phyloP scores from a whole-genome alignment of 768 basidiomycete genomes.

The Boletales sp. region DNA sequence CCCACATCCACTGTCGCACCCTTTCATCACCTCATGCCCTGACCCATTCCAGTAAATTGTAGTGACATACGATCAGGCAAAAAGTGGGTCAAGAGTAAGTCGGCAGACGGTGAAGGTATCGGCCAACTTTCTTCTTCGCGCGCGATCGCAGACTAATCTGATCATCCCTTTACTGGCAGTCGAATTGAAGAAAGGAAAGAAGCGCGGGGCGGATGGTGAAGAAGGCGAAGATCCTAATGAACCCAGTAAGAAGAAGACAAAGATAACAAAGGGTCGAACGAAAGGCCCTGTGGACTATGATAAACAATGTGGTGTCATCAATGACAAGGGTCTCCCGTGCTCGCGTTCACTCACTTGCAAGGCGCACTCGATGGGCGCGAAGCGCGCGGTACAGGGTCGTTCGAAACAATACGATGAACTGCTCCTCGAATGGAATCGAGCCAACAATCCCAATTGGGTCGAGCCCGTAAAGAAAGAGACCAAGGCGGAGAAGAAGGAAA shows the following conservation, averaged over 20 bases:
- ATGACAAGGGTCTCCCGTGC: conserved; percentile 90
- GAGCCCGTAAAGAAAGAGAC: conserved; percentile 85
- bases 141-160: conserved; percentile 4
- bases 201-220: conserved; percentile 77
- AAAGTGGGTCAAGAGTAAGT: conserved; percentile 57
- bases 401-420: conserved; percentile 82
- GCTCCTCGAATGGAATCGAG: conserved; percentile 87
- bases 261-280: conserved; percentile 72
- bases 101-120: conserved; percentile 45
- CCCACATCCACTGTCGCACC: conserved; percentile 4
- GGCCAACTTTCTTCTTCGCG: neutral
- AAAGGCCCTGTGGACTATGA: conserved; percentile 90
- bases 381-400: conserved; percentile 86
- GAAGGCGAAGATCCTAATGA: conserved; percentile 58
- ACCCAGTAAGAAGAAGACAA: conserved; percentile 78
- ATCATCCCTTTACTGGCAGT: conserved; percentile 12
- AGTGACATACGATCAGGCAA: conserved; percentile 51
- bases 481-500: conserved; percentile 85
- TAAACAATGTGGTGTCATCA: conserved; percentile 94
- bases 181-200: conserved; percentile 59
- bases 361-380: conserved; percentile 95
- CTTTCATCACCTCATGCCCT: conserved; percentile 6
- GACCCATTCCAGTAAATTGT: conserved; percentile 50
- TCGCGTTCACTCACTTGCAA: conserved; percentile 97
- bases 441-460: conserved; percentile 82